Percentiles rank a stretch among this genome's conserved stretches.
phyloP scores from a whole-genome alignment of 2,329 filamentous ascomycete species.

The Escovopsis sp. region DNA sequence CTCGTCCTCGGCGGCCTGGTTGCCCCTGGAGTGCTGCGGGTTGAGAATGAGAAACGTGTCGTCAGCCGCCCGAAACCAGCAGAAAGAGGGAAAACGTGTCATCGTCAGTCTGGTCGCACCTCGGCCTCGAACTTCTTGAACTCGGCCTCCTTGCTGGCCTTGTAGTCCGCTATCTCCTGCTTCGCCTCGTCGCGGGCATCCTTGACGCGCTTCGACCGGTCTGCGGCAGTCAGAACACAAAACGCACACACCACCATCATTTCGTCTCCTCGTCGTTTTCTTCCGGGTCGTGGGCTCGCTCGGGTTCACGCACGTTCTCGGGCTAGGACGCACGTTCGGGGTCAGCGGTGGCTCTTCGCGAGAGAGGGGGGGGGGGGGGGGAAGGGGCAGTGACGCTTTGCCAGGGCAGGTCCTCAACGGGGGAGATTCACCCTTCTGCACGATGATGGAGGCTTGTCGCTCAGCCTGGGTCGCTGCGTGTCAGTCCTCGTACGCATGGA shows the following conservation, averaged over 20 bases:
- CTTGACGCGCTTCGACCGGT: slow-evolving; percentile 89
- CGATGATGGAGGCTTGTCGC: slow-evolving; percentile 97
- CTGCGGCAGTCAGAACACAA: slow-evolving; percentile 8
- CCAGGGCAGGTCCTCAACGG: too few relatives aligned
- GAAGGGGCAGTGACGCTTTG: neutral
- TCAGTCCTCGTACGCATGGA: slow-evolving; percentile 1
- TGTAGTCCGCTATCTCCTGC: slow-evolving; percentile 93
- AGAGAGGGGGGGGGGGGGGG: slow-evolving; percentile 1
- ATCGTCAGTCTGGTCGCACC: slow-evolving; percentile 20
- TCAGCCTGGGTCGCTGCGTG: slow-evolving; percentile 54
- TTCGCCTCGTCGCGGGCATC: slow-evolving; percentile 93
- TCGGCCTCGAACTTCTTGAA: slow-evolving; percentile 86
- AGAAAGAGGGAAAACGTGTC: neutral
- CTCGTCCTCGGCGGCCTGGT: slow-evolving; percentile 61
- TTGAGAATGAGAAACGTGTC: neutral
- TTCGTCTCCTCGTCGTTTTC: neutral
- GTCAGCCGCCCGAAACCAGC: too few relatives aligned
- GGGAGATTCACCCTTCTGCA: slow-evolving; percentile 64
- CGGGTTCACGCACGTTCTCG: slow-evolving; percentile 65
- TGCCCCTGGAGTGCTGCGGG: slow-evolving; percentile 85
- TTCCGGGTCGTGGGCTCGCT: neutral
- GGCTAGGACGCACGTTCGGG: slow-evolving; percentile 33
- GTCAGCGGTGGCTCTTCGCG: neutral
- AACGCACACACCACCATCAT: neutral
- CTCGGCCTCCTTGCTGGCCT: slow-evolving; percentile 77